phyloP scores from a whole-genome alignment of 148 eudicot species.

The Talinum fruticosum region DNA sequence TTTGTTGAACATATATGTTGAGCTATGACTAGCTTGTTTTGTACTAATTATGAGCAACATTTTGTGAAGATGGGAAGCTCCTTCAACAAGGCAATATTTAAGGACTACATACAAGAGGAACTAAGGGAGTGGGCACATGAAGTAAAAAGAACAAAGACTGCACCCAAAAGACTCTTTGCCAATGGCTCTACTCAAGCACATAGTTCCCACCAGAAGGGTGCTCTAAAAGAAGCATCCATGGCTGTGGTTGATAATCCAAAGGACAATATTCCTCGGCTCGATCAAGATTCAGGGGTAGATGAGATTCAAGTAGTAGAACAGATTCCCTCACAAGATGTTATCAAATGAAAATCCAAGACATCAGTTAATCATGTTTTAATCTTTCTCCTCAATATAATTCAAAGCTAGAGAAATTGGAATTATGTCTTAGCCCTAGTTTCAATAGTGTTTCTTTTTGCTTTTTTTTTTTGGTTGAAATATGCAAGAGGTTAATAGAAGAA shows the following conservation, averaged over 20 bases:
- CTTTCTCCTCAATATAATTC: background rate
- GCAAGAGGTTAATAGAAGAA: no score
- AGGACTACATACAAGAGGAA: conserved; percentile 30
- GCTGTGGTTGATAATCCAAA: conserved; percentile 2
- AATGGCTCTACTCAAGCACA: conserved; percentile 5
- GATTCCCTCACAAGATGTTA: background rate
- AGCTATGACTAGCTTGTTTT: background rate
- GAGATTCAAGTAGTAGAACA: conserved; percentile 12
- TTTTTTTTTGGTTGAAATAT: no score
- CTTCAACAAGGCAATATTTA: conserved; percentile 33
- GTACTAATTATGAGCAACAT: background rate
- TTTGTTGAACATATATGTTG: background rate
- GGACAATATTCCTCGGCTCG: background rate
- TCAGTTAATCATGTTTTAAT: background rate
- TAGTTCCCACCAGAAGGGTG: background rate
- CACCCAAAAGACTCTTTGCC: conserved; percentile 18
- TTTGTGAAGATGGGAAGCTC: conserved; percentile 31
- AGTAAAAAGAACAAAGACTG: conserved; percentile 21
- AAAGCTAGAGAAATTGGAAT: background rate
- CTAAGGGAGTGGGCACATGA: conserved; percentile 30
- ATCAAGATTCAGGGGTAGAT: background rate
- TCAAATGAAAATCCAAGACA: background rate
- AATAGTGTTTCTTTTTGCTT: no score
- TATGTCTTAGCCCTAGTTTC: no score
- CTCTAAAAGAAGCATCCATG: background rate